Evolutionary conservation across 2,329 filamentous ascomycete species (phyloP), one percentile per base, ranked within the genome.

Genomic region (Pseudogymnoascus sp.): DNA sequence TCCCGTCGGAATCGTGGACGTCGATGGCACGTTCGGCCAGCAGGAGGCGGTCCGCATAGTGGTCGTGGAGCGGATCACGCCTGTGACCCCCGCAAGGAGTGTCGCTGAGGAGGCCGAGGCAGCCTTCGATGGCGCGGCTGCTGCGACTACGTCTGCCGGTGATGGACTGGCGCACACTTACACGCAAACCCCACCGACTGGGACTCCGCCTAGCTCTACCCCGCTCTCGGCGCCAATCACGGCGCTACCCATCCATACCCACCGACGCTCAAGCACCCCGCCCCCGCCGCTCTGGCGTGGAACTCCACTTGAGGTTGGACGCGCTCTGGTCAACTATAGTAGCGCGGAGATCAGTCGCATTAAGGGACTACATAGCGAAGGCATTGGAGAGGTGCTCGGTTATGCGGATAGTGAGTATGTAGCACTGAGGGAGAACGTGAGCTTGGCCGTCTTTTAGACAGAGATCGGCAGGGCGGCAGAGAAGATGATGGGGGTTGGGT

Each of bases 371-470:
- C 86, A 89, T 73, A 96, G 92, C 72, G 84, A 81, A 5, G 89
- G 96, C 73, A 97, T 99, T 66, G 81, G 86, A 59, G 81, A 82
- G 8, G 78, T 94, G 50, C 77, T 99, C 33, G 94, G 93, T 3
- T 99, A 97, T 76, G 91, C 91, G 18, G 92, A 97, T 73, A 95
- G 89, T 71, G 92, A 97, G 76, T 97, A 97, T 76, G 89, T 97
- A 42, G 92, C 92, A 8, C 80, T 94, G 71, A 81, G 92, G 66
- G 91, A 96, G 74, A 93, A 96, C 69, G 87, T 97, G 66, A 91
- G 90, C 50, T 86, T 96, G 16, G n/a, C 50, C 1, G 50, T 56
- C 8, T 56, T 68, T 87, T 89, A 66, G 59, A n/a, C 33, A 33
- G 59, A 42, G 14, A 31, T 23, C 14, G 18, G 28, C 3, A 10